phyloP scores from a whole-genome alignment of 176 grass and related monocot genomes.

The Carex parvula region DNA sequence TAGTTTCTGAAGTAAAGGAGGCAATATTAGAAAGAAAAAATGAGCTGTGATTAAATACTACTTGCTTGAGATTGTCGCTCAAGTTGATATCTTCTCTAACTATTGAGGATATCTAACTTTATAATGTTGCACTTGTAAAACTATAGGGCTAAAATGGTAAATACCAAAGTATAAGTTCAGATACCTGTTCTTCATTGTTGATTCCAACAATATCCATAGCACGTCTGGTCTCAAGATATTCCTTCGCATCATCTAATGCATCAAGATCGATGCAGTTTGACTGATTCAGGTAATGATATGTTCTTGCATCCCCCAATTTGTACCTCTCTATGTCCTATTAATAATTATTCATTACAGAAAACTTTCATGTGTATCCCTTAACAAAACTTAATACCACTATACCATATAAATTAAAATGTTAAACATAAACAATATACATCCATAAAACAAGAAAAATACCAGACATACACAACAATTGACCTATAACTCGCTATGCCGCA shows the following conservation, averaged over 20 bases:
- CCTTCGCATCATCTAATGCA: conserved; percentile 68
- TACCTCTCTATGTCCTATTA: conserved; percentile 71
- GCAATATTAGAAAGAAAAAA: neutral
- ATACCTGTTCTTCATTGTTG: conserved; percentile 79
- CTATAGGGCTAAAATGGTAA: conserved; percentile 1
- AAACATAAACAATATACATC: neutral
- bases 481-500: neutral
- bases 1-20: neutral
- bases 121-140: neutral
- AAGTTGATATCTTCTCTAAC: neutral
- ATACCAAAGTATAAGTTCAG: conserved; percentile 7
- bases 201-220: conserved; percentile 97
- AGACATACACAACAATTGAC: neutral
- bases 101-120: neutral
- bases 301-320: conserved; percentile 70
- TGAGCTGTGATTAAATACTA: neutral
- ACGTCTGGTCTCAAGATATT: conserved; percentile 77
- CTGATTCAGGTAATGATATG: conserved; percentile 94
- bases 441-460: neutral
- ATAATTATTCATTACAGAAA: neutral
- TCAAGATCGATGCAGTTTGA: conserved; percentile 92
- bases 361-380: neutral
- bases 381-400: neutral
- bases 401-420: neutral
- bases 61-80: neutral